Percentiles rank a stretch among this genome's conserved stretches.
These are phyloP conservation scores for Ceratobasidium sp. DNA, from an alignment of 1,284 basidiomycete genomes.

Conservation along the genomic window DNA sequence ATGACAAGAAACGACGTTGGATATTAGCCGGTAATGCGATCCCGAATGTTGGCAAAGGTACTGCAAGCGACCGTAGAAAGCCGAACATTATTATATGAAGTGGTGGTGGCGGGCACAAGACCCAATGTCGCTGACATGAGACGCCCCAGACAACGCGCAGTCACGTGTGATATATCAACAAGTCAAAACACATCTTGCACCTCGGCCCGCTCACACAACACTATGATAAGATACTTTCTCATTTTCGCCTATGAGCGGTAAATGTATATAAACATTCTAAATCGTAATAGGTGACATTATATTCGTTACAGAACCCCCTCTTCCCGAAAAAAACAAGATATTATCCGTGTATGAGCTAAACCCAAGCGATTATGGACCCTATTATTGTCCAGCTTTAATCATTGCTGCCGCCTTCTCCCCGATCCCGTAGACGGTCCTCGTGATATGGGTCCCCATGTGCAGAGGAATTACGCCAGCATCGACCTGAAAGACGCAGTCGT, in stretches of 20 bases:
- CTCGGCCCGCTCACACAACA: no score
- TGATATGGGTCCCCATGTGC: constrained; percentile 57
- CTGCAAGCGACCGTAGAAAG: constrained; percentile 41
- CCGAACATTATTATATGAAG: constrained; percentile 24
- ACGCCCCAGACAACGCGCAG: constrained; percentile 34
- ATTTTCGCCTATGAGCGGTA: no score
- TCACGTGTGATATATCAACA: constrained; percentile 20
- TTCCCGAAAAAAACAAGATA: not conserved
- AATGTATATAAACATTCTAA: no score
- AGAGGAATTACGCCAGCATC: constrained; percentile 55
- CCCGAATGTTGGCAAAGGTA: constrained; percentile 37
- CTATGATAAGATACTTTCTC: no score
- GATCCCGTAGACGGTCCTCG: constrained; percentile 57
- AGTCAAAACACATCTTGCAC: not conserved
- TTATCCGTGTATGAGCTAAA: not conserved
- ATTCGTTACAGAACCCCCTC: not conserved
- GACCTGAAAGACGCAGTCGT: constrained; percentile 11
- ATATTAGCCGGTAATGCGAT: constrained; percentile 81
- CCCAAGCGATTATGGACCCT: not conserved
- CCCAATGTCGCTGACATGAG: constrained; percentile 42
- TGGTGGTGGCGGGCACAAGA: constrained; percentile 41
- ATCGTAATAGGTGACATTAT: not conserved
- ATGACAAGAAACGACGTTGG: constrained; percentile 90
- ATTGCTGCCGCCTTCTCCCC: constrained; percentile 54
- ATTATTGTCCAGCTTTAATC: constrained; percentile 46